Base-by-base conservation (phyloP, 495 filamentous ascomycete species). In the Oidiodendron maius region DNA sequence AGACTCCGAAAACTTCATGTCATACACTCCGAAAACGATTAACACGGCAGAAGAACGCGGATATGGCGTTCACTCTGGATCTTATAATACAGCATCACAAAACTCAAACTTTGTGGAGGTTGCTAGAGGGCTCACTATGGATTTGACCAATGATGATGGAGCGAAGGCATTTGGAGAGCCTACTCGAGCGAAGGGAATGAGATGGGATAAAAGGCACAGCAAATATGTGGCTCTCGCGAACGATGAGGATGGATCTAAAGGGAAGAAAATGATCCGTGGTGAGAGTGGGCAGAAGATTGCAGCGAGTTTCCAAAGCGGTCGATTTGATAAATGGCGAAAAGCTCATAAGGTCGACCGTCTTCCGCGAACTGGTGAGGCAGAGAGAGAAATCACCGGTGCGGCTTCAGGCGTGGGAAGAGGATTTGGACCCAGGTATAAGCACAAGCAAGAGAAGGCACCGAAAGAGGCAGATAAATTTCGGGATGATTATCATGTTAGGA, bases 261-360 rank as follows among this genome's bases (percentile, higher is more conserved):
- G 89, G 41, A 71, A 71, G n/a, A 85, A 82, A 47, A 81, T 95
- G 67, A 86, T 98, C 34, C 76, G 81, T 40, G 90, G 94, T 48
- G 93, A 98, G 69, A 86, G 79, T 61, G 93, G 93, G 38, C 89
- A 89, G 69, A 97, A 96, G 75, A 95, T 98, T 49, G 86, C 93
- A 1, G 87, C 93, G 37, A 83, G 74, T 52, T 96, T 97, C 78
- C 82, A 90, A 55, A 91, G 84, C 62, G 93, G 94, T 30, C 81
- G 94, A 23, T 98, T 96, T 66, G 88, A 96, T 50, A 76, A 75
- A 22, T 98, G 93, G 93, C 83, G 83, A 61, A 86, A 83, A 61
- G 80, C 84, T 21, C 85, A 98, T 69, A 83, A 84, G 45, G 72
- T 97, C 32, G 82, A 78, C 28, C 73, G 78, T 0, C 64, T 96